Evolutionary conservation across 257 asterid genomes (phyloP).

Genomic region (Nicotiana noctiflora): DNA sequence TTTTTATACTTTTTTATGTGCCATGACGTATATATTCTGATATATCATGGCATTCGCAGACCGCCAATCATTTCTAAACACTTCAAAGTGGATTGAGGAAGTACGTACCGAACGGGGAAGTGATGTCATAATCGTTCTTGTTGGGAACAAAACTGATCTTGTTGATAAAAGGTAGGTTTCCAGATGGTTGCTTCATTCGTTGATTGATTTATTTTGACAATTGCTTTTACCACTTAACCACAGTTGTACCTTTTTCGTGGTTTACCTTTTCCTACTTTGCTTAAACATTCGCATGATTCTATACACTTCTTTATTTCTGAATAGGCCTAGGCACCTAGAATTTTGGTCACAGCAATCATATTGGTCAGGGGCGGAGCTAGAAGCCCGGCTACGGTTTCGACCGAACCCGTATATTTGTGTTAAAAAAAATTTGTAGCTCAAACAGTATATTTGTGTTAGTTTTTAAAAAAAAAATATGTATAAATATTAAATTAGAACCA

Average conservation of each 20-base stretch:
- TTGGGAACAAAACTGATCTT: conserved; percentile 28
- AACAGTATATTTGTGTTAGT: too few species aligned
- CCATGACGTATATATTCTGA: background rate
- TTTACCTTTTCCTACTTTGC: background rate
- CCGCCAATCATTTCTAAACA: conserved; percentile 49
- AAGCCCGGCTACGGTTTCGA: too few species aligned
- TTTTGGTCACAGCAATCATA: background rate
- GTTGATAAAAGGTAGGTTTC: conserved; percentile 34
- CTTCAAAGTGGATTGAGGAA: conserved; percentile 55
- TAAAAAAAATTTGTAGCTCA: too few species aligned
- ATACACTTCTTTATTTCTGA: background rate
- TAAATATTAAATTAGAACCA: too few species aligned
- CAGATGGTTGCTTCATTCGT: background rate
- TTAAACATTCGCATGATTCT: background rate
- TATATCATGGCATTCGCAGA: conserved; percentile 17
- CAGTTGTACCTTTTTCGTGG: background rate
- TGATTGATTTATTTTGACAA: background rate
- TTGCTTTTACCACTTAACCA: background rate
- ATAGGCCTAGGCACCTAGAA: background rate
- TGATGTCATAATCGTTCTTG: conserved; percentile 28
- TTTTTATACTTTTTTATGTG: background rate
- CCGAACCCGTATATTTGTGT: too few species aligned
- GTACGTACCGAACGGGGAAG: conserved; percentile 27
- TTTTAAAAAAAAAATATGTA: too few species aligned
- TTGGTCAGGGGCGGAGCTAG: background rate